Evolutionary conservation across 441 rosid genomes (phyloP).

Genomic region (Mallotus repandus): DNA sequence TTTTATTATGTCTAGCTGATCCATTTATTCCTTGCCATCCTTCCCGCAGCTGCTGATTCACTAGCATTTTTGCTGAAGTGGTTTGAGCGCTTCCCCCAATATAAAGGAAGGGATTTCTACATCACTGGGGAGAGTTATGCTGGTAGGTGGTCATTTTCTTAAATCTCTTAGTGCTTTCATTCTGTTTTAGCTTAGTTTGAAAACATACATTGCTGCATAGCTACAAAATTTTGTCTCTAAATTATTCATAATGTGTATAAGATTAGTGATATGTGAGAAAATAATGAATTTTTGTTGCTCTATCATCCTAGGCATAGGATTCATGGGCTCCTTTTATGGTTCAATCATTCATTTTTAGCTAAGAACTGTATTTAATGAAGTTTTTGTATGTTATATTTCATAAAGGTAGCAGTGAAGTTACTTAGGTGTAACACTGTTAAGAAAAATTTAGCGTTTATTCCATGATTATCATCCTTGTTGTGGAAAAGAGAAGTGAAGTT

Average conservation of each 20-base stretch:
- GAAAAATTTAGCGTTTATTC: too few relatives aligned
- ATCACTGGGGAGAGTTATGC: slow-evolving; percentile 90
- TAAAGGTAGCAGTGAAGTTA: too few relatives aligned
- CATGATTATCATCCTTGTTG: too few relatives aligned
- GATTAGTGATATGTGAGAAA: not conserved
- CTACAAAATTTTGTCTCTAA: not conserved
- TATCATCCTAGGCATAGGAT: not conserved
- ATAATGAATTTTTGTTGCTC: not conserved
- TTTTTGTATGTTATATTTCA: too few relatives aligned
- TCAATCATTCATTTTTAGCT: not conserved
- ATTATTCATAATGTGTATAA: not conserved
- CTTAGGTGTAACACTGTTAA: too few relatives aligned
- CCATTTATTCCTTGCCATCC: slow-evolving; percentile 15
- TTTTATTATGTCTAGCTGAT: slow-evolving; percentile 18
- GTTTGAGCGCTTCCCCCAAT: slow-evolving; percentile 91
- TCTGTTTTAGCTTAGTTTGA: not conserved
- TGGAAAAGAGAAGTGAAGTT: too few relatives aligned
- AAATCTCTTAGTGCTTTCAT: not conserved
- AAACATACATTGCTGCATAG: not conserved
- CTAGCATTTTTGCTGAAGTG: slow-evolving; percentile 72
- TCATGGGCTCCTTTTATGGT: not conserved
- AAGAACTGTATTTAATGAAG: not conserved
- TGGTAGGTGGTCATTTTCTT: slow-evolving; percentile 38
- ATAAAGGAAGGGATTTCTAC: slow-evolving; percentile 78
- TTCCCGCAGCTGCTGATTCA: slow-evolving; percentile 68